Conservation (phyloP, 106 monocot genomes). For the Phalaenopsis equestris region DNA sequence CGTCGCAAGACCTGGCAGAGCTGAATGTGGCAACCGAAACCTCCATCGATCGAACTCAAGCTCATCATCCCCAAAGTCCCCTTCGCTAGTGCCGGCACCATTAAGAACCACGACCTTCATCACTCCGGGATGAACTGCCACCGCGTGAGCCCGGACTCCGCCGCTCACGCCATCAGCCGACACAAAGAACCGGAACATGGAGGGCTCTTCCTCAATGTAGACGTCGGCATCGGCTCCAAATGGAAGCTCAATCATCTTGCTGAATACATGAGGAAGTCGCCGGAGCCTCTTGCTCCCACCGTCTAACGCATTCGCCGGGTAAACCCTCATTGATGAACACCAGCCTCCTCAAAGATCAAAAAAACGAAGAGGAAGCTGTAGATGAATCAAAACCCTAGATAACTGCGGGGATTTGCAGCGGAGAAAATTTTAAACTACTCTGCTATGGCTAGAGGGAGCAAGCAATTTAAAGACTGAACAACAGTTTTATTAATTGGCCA, state of each 20-base stretch:
- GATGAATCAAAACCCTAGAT: not conserved
- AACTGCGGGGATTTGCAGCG: not conserved
- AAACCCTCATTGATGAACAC: constrained; percentile 5
- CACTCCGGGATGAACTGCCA: constrained; percentile 46
- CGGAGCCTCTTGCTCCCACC: constrained; percentile 30
- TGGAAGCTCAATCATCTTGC: constrained; percentile 63
- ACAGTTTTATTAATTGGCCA: not conserved
- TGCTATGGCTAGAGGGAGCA: not conserved
- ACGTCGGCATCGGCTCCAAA: constrained; percentile 47
- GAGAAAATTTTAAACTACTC: not conserved
- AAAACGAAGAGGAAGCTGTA: not conserved
- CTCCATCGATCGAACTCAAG: constrained; percentile 58
- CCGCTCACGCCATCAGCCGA: constrained; percentile 8
- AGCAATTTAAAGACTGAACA: not conserved
- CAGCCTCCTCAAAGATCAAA: not conserved
- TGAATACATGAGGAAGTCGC: constrained; percentile 61
- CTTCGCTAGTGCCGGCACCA: constrained; percentile 1
- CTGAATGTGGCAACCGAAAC: constrained; percentile 39
- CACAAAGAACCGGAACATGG: constrained; percentile 28
- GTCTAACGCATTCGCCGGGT: not conserved
- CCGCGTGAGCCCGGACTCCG: constrained; percentile 28
- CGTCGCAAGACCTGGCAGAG: constrained; percentile 29
- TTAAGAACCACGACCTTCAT: constrained; percentile 37
- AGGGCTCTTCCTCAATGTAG: constrained; percentile 21
- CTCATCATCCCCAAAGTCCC: constrained; percentile 9